Evolutionary conservation across 805 yeast species (phyloP).

Genomic region (Myxozyma lipomycoides): DNA sequence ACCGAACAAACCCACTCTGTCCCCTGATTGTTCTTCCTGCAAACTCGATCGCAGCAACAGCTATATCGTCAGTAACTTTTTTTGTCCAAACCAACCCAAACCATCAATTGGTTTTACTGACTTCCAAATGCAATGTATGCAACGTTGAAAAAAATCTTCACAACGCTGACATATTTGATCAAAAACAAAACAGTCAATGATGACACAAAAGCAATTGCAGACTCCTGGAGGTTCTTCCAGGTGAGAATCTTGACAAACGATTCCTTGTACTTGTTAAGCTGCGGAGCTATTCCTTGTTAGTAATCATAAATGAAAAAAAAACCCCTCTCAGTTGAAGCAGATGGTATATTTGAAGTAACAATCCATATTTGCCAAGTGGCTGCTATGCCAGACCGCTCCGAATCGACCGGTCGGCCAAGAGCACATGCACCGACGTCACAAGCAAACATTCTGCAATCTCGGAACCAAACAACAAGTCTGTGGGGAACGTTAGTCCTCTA

Average conservation of each 20-base stretch:
- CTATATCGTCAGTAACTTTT: constrained; percentile 5
- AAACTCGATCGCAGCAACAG: constrained; percentile 19
- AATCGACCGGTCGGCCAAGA: no score
- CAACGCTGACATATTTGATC: constrained; percentile 12
- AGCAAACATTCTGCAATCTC: no score
- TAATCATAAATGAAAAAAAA: no score
- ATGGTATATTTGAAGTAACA: no score
- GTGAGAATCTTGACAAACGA: constrained; percentile 9
- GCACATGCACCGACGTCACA: no score
- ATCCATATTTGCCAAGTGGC: no score
- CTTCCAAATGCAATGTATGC: constrained; percentile 19
- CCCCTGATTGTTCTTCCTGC: constrained; percentile 21
- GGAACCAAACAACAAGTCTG: no score
- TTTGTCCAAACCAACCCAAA: no score
- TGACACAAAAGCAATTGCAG: constrained; percentile 15
- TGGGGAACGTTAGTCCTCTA: no score
- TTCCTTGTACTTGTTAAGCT: constrained; percentile 18
- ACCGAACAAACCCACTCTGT: constrained; percentile 21
- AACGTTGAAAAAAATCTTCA: constrained; percentile 10
- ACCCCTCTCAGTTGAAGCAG: no score
- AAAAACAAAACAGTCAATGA: constrained; percentile 2
- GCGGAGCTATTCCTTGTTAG: constrained; percentile 2
- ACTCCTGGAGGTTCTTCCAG: constrained; percentile 15
- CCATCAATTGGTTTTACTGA: constrained; percentile 5
- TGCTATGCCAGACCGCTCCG: no score